Percentiles rank a stretch among this genome's conserved stretches.
Evolutionary conservation across 208 protist species (phyloP).

Genomic region (Wallacemonas sp.): DNA sequence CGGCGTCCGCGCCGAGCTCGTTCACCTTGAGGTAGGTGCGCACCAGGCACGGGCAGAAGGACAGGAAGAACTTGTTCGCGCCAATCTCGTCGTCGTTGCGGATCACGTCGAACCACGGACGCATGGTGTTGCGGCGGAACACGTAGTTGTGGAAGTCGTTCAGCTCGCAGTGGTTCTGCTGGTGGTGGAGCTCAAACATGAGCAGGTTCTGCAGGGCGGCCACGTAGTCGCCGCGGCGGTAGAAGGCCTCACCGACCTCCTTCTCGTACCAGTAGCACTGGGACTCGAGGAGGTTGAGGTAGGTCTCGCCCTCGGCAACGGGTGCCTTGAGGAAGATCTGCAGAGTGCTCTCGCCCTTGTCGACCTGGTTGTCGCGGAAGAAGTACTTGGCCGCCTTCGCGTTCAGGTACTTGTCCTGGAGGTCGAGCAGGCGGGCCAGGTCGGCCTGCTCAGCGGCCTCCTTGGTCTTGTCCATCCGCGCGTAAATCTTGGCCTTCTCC

Average conservation of each 20-base stretch:
- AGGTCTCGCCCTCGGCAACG: slow-evolving; percentile 56
- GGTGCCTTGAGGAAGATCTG: slow-evolving; percentile 89
- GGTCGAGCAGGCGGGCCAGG: slow-evolving; percentile 90
- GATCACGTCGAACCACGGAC: slow-evolving; percentile 94
- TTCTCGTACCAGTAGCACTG: slow-evolving; percentile 97
- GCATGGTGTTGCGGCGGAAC: slow-evolving; percentile 94
- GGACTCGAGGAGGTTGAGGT: slow-evolving; percentile 90
- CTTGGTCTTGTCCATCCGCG: slow-evolving; percentile 71
- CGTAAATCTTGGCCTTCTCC: slow-evolving; percentile 88
- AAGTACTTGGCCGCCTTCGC: slow-evolving; percentile 93
- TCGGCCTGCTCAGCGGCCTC: slow-evolving; percentile 85
- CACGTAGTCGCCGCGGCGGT: slow-evolving; percentile 78
- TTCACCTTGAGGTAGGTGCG: slow-evolving; percentile 78
- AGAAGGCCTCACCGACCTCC: slow-evolving; percentile 89
- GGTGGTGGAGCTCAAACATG: slow-evolving; percentile 93
- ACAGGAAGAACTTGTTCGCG: slow-evolving; percentile 80
- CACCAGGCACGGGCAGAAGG: slow-evolving; percentile 68
- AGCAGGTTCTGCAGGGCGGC: slow-evolving; percentile 92
- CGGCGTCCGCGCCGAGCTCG: slow-evolving; percentile 69
- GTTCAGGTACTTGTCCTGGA: slow-evolving; percentile 97
- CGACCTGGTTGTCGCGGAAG: slow-evolving; percentile 83
- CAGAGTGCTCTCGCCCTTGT: slow-evolving; percentile 85
- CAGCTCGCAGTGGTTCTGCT: slow-evolving; percentile 93
- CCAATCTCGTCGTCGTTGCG: slow-evolving; percentile 72
- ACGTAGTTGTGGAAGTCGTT: slow-evolving; percentile 98